A percentile compares a stretch with the other conserved stretches of the same genome.
Conservation (phyloP, 805 yeast species). For the Wickerhamiella azyma region DNA sequence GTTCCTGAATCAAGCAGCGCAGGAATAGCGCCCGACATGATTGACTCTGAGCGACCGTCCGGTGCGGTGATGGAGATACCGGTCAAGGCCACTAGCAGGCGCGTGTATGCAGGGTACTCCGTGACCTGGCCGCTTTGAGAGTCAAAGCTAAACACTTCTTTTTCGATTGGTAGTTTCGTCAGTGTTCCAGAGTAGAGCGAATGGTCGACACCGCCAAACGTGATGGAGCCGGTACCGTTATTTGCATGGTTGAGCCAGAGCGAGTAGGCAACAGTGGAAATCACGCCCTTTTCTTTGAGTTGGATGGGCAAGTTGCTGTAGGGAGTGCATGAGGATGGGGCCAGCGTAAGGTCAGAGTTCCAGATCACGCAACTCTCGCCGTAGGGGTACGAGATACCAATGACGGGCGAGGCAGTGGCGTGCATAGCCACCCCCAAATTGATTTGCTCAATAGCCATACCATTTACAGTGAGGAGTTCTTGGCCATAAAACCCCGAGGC, state of each 20-base stretch:
- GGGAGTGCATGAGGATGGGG: not conserved
- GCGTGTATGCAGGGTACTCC: conserved; percentile 11
- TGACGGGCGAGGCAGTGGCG: conserved; percentile 50
- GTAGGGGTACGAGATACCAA: conserved; percentile 59
- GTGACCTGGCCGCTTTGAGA: conserved; percentile 9
- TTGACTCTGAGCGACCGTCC: conserved; percentile 10
- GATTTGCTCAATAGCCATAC: conserved; percentile 32
- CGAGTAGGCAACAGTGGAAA: conserved; percentile 31
- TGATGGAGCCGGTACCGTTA: conserved; percentile 24
- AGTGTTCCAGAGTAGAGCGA: conserved; percentile 27
- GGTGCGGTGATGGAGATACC: conserved; percentile 8
- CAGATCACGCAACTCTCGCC: conserved; percentile 29
- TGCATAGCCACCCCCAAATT: conserved; percentile 57
- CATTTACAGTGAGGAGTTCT: conserved; percentile 40
- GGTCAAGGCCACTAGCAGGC: conserved; percentile 13
- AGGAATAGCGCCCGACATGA: conserved; percentile 10
- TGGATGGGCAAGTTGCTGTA: conserved; percentile 22
- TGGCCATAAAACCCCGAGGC: conserved; percentile 40
- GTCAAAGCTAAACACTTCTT: not conserved
- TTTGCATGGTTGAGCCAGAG: conserved; percentile 28
- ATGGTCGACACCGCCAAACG: conserved; percentile 31
- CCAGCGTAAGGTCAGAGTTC: conserved; percentile 7
- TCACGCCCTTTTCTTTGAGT: conserved; percentile 28
- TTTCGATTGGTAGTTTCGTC: conserved; percentile 22
- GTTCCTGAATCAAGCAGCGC: conserved; percentile 38